A percentile compares a stretch with the other conserved stretches of the same genome.
phyloP scores from a whole-genome alignment of 495 filamentous ascomycete species.

The Lepidopterella palustris region DNA sequence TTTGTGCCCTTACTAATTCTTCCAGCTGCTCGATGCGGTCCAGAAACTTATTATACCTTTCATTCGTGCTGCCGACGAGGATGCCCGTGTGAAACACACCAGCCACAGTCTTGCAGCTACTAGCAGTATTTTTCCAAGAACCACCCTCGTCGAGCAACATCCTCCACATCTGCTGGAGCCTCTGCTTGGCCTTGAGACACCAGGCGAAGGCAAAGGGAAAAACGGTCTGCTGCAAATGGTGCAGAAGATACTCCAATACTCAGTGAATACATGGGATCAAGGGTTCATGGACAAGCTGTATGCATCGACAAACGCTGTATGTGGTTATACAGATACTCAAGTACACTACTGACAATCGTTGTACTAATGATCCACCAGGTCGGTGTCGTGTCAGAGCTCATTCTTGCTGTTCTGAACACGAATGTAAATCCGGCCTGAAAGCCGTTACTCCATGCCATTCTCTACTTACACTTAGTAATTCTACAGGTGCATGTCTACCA shows the following conservation, averaged over 20 bases:
- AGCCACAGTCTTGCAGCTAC: slow-evolving; percentile 49
- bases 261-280: slow-evolving; percentile 94
- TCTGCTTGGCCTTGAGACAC: slow-evolving; percentile 60
- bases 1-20: neutral
- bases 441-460: neutral
- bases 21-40: slow-evolving; percentile 64
- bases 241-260: slow-evolving; percentile 64
- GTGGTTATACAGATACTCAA: slow-evolving; percentile 12
- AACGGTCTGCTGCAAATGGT: slow-evolving; percentile 63
- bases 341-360: neutral
- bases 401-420: slow-evolving; percentile 79
- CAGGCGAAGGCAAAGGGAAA: slow-evolving; percentile 58
- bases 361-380: slow-evolving; percentile 40
- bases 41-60: slow-evolving; percentile 72
- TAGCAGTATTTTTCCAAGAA: slow-evolving; percentile 41
- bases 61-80: slow-evolving; percentile 67
- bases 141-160: slow-evolving; percentile 61
- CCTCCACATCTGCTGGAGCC: slow-evolving; percentile 62
- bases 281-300: slow-evolving; percentile 94
- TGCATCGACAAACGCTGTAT: slow-evolving; percentile 71
- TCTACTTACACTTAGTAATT: slow-evolving; percentile 25
- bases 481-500: slow-evolving; percentile 63
- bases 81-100: slow-evolving; percentile 44
- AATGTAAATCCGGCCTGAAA: slow-evolving; percentile 62
- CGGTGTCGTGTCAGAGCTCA: slow-evolving; percentile 73